Evolutionary conservation across 495 filamentous ascomycete genomes (phyloP), one percentile per base, ranked within the genome.

Genomic region (Lentithecium fluviatile): DNA sequence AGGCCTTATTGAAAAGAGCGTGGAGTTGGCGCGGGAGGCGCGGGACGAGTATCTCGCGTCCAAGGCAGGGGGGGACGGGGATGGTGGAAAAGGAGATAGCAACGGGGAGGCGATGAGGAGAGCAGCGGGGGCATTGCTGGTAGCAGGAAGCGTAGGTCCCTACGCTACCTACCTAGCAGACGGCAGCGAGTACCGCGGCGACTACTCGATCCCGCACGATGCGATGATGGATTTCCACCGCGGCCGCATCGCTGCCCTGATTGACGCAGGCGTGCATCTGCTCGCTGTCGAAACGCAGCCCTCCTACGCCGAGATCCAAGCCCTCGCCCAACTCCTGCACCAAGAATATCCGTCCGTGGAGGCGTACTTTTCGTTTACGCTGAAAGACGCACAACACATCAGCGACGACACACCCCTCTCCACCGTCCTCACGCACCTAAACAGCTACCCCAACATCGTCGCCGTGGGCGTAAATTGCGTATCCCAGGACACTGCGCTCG

Each of bases 221-320:
- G 49, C 52, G 15, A 67, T 69, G 32, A 56, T 56, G 32, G 50
- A 6, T 2, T 75, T 75, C 60, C 73, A 75, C 54, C 66, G 67
- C 2, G 46, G 47, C 1, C 56, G 73, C 12, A 62, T 75, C 15
- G 0, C 29, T 47, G 71, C 70, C 5, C 38, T 75, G 8, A 17
- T 75, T 6, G 61, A 66, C 23, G 64, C 64, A 6, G 73, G 67
- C 45, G 62, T 65, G 8, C 68, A 73, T 52, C 6, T 72, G n/a
- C 61, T 75, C 10, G 71, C 71, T 2, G 54, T 58, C 38, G 73
- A 75, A 52, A 75, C 71, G 2, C 62, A 73, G 20, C 73, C 73
- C 6, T 63, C 60, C 11, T 19, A 65, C 17, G 21, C 52, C 19
- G 73, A 73, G 51, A 56, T 62, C 8, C n/a, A 50, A 24, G 70